Evolutionary conservation across 2,329 filamentous ascomycete genomes (phyloP), one percentile per base, ranked within the genome.

Genomic region (Scedosporium apiospermum): DNA sequence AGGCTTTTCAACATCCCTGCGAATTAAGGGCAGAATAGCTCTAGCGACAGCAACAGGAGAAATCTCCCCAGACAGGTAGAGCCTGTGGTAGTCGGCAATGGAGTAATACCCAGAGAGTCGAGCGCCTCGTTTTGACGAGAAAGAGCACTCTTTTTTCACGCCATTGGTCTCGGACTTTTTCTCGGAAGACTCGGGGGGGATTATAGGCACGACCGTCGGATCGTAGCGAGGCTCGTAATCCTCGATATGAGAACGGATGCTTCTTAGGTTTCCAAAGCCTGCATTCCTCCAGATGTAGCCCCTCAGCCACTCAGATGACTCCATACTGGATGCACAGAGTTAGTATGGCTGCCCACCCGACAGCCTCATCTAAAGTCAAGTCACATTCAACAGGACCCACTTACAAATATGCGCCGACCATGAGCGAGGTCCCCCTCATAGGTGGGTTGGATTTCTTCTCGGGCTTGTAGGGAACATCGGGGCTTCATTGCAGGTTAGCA

Each of bases 201-300:
- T 26, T 14, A 73, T 64, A 4, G 79, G 79, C 0, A 80, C 68
- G 4, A 82, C 72, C 2, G 77, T 76, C 0, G 80, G 79, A 27
- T 80, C 78, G 64, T 76, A 81, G 57, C 76, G 72, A 2, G 78
- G 77, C 65, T 78, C 77, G 58, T 73, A 82, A 60, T 82, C 74
- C 58, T 83, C 76, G 34, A 91, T 71, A 16, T 71, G 75, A 21
- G 79, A 72, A 26, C 77, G 76, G 63, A 85, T 79, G 42, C 80
- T 75, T 57, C 83, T 82, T 49, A 90, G 75, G 4, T 75, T 73
- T 57, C 74, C 76, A 69, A 91, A 89, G 46, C 86, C 86, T 21
- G 86, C 85, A 71, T 87, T 87, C 46, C 74, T 74, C 84, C 85
- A 90, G 66, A 88, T 78, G 60, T 78, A 69, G 64, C 77, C 77